A percentile compares a stretch with the other conserved stretches of the same genome.
Evolutionary conservation across 148 eudicot genomes (phyloP).

Genomic region (Nyssa sinensis): DNA sequence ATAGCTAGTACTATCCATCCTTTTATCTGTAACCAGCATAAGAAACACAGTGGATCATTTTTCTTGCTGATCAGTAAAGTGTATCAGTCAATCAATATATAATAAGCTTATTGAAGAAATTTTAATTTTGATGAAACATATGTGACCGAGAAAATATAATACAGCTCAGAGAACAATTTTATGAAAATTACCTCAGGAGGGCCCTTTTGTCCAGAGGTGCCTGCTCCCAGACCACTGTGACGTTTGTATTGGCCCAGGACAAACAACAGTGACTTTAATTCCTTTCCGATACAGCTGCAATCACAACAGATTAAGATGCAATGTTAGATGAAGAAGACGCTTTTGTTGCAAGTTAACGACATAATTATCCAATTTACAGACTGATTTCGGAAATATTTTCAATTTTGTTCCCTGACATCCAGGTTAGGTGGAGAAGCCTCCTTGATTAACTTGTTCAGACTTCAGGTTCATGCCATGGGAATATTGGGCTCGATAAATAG

Average conservation of each 20-base stretch:
- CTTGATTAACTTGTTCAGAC: neutral
- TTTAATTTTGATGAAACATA: neutral
- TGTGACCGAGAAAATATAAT: neutral
- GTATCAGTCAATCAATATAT: neutral
- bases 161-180: neutral
- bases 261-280: conserved; percentile 86
- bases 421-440: neutral
- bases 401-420: neutral
- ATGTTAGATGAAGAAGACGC: neutral
- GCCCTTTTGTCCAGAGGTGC: conserved; percentile 37
- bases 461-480: neutral
- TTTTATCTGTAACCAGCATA: neutral
- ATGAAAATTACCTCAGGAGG: conserved; percentile 52
- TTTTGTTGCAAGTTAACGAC: conserved; percentile 6
- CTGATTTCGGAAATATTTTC: neutral
- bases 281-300: conserved; percentile 75
- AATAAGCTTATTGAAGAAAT: neutral
- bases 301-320: conserved; percentile 14
- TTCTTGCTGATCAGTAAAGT: no score
- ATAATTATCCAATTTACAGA: neutral
- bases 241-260: conserved; percentile 92
- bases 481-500: no score
- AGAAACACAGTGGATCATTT: no score
- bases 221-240: conserved; percentile 43
- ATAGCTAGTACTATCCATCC: neutral